Evolutionary conservation across 2,329 filamentous ascomycete species (phyloP), one percentile per base, ranked within the genome.

Genomic region (Aspergillus hiratsukae): DNA sequence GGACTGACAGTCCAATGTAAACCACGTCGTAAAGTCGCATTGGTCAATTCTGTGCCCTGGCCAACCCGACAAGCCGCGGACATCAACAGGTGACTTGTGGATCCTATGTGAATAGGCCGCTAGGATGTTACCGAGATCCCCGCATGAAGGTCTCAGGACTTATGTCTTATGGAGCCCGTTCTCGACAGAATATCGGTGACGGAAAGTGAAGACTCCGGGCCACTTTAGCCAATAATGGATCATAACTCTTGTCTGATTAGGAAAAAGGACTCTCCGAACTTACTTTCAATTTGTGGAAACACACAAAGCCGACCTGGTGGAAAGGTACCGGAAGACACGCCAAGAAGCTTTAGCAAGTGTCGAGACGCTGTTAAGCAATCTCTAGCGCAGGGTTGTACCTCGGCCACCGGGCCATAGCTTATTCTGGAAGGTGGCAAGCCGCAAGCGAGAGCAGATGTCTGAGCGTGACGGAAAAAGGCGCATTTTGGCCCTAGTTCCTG

Each of bases 361-460:
- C 40, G 40, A 50, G 29, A 31, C 10, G 23, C 29, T 48, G 40
- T 55, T 51, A 55, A 55, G 53, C 53, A 53, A 48, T 48, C 35
- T 23, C 28, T 51, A 52, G 53, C 25, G 41, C 31, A 14, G n/a
- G 6, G 48, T 45, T 55, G 41, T 45, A 48, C 53, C 53, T 55
- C 53, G 53, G 53, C 21, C 29, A 37, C 41, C 41, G 53, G 53
- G 19, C 41, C 27, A 27, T 55, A 50, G 53, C 43, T 45, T 35
- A 17, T n/a, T 55, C 46, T 52, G 49, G 53, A 50, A 48, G 43
- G 37, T 55, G 49, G 29, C 25, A 50, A 49, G 53, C 41, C 27
- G 45, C 49, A 50, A 50, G 49, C 29, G 11, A 45, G 41, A 48
- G 49, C 29, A 50, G 40, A 43, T 31, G 49, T 27, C 51, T 49